These are phyloP conservation scores for Apostasia shenzhenica DNA, from an alignment of 106 monocot species.

Conservation along the genomic window DNA sequence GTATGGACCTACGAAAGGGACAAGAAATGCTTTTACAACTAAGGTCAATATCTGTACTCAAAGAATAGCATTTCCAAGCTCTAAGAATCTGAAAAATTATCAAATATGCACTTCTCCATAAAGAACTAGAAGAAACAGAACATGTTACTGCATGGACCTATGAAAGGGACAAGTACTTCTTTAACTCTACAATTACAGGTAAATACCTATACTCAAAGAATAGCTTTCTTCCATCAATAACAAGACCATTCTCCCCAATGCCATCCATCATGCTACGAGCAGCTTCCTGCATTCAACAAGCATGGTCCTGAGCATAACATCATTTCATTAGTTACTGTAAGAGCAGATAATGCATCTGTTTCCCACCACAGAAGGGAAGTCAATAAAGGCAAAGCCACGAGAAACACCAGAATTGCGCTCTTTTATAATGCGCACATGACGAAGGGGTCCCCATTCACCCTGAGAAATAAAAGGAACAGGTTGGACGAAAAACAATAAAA, in stretches of 20 bases:
- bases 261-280: slow-evolving; percentile 86
- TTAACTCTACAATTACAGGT: too few relatives aligned
- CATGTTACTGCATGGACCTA: too few relatives aligned
- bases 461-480: slow-evolving; percentile 22
- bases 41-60: too few relatives aligned
- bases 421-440: slow-evolving; percentile 90
- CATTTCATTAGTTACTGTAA: background rate
- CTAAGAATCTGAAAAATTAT: too few relatives aligned
- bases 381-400: slow-evolving; percentile 98
- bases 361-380: slow-evolving; percentile 85
- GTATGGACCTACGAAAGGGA: too few relatives aligned
- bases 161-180: too few relatives aligned
- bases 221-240: slow-evolving; percentile 86
- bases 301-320: background rate
- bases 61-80: too few relatives aligned
- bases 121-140: too few relatives aligned
- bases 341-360: slow-evolving; percentile 2
- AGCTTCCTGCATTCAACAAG: slow-evolving; percentile 48
- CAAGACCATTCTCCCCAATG: slow-evolving; percentile 70
- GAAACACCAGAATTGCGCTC: slow-evolving; percentile 87
- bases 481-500: slow-evolving; percentile 1
- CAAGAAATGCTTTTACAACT: too few relatives aligned
- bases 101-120: too few relatives aligned
- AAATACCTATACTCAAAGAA: slow-evolving; percentile 92
- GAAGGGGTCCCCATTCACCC: slow-evolving; percentile 96